Evolutionary conservation across 495 filamentous ascomycete genomes (phyloP).

Genomic region (Hypoxylon subgilvum): DNA sequence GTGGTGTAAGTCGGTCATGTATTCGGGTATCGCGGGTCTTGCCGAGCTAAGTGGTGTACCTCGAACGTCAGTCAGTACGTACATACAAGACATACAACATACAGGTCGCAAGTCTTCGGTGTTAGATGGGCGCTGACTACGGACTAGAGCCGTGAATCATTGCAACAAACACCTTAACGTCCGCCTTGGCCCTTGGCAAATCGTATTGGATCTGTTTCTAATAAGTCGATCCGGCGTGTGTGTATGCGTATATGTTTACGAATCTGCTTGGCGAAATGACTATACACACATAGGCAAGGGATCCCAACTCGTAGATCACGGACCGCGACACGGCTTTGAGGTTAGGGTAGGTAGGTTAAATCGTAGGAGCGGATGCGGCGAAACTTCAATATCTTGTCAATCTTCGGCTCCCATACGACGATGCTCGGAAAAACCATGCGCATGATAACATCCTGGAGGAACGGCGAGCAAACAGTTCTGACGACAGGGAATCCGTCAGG

Average conservation of each 20-base stretch:
- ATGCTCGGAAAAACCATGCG: neutral
- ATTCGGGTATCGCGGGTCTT: constrained; percentile 38
- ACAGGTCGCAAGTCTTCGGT: constrained; percentile 10
- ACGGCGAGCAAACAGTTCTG: constrained; percentile 3
- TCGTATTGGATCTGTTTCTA: constrained; percentile 28
- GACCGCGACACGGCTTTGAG: constrained; percentile 7
- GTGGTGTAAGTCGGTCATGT: constrained; percentile 40
- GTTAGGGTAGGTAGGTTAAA: too few species aligned
- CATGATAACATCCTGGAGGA: constrained; percentile 26
- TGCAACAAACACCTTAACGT: constrained; percentile 20
- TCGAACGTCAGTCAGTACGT: constrained; percentile 24
- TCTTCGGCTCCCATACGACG: neutral
- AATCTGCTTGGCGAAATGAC: constrained; percentile 31
- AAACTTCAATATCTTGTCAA: constrained; percentile 15
- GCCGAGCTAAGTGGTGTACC: constrained; percentile 22
- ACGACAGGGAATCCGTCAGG: constrained; percentile 5
- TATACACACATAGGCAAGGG: constrained; percentile 32
- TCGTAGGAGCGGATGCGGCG: constrained; percentile 18
- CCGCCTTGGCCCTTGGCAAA: constrained; percentile 37
- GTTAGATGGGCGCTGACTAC: constrained; percentile 11
- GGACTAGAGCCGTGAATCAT: constrained; percentile 16
- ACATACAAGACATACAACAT: constrained; percentile 9
- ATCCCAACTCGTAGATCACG: constrained; percentile 22
- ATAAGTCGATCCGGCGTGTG: constrained; percentile 32
- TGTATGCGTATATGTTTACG: constrained; percentile 29